Base-by-base conservation (phyloP, 2,329 filamentous ascomycete genomes). In the Emydomyces testavorans region DNA sequence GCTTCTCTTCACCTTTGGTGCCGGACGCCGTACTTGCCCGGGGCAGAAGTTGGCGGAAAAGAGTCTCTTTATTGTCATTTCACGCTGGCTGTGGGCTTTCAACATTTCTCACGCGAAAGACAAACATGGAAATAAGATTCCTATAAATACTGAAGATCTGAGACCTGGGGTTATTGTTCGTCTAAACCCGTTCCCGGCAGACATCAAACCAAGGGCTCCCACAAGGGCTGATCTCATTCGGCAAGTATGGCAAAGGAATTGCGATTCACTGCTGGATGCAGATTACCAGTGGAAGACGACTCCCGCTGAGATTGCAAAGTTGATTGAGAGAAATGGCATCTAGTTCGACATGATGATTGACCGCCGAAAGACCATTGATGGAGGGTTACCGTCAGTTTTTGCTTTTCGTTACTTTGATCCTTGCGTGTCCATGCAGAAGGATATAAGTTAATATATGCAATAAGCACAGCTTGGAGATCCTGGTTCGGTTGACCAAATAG, bases 81-180 rank as follows among this genome's bases (percentile, higher is more conserved):
- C 72, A 0, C 66, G 71, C 1, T 60, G 74, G 0, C 56, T 81
- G 0, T 80, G 77, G 77, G 75, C 57, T 1, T 64, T 63, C 28
- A 40, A 55, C 8, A 53, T 57, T 29, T 26, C 46, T 10, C 28
- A 40, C 6, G 34, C 15, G 1, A 26, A 11, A 26, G 43, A 46
- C 11, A 3, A 37, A 38, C 2, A 29, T 4, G 43, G 43, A 13
- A 46, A 46, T 13, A 21, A 37, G 13, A 46, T 46, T n/a, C 34
- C 43, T 4, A 38, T 46, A 21, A 29, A 46, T 21, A n/a, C n/a
- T 15, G 29, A 38, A 6, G 34, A 37, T 29, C 8, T 46, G 15
- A 36, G 43, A 7, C 43, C 43, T 6, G 43, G 43, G 2, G 15
- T 18, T 4, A 38, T 46, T 13, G 16, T 18, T 29, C 32, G 32